Conservation (phyloP, 2,329 filamentous ascomycete genomes). For the Aspergillus ochraceoroseus region DNA sequence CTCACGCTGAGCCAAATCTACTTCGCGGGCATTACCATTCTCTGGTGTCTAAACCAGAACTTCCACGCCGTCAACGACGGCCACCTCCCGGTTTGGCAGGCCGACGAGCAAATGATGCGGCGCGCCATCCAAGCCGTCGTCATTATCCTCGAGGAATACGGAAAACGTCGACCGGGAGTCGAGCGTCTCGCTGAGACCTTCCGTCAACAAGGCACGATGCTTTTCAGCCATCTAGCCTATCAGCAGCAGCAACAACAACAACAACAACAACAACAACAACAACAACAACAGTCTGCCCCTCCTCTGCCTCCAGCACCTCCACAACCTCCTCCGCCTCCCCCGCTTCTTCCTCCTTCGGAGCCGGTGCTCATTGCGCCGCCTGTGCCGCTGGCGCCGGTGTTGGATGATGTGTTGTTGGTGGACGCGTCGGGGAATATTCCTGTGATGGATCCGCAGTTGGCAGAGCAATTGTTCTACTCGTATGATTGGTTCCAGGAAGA, state of each 20-base stretch:
- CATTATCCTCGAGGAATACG: conserved; percentile 38
- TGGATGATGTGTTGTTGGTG: conserved; percentile 36
- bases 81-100: conserved; percentile 31
- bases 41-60: conserved; percentile 41
- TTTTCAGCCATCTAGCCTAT: conserved; percentile 37
- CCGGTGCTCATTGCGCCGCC: conserved; percentile 20
- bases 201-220: conserved; percentile 36
- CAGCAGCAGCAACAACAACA: conserved; percentile 30
- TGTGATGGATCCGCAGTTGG: conserved; percentile 35
- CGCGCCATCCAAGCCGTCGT: conserved; percentile 36
- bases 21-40: conserved; percentile 39
- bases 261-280: conserved; percentile 16
- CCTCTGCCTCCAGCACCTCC: conserved; percentile 3
- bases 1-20: conserved; percentile 39
- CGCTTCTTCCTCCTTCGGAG: conserved; percentile 7
- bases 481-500: conserved; percentile 41
- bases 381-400: conserved; percentile 32
- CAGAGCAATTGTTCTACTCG: conserved; percentile 37
- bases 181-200: conserved; percentile 38
- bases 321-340: conserved; percentile 10
- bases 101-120: conserved; percentile 37
- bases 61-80: conserved; percentile 32
- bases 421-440: conserved; percentile 30
- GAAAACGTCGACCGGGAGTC: conserved; percentile 36
- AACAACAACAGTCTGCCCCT: conserved; percentile 14